phyloP scores from a whole-genome alignment of 2,329 filamentous ascomycete genomes.

The Gremmenia infestans region DNA sequence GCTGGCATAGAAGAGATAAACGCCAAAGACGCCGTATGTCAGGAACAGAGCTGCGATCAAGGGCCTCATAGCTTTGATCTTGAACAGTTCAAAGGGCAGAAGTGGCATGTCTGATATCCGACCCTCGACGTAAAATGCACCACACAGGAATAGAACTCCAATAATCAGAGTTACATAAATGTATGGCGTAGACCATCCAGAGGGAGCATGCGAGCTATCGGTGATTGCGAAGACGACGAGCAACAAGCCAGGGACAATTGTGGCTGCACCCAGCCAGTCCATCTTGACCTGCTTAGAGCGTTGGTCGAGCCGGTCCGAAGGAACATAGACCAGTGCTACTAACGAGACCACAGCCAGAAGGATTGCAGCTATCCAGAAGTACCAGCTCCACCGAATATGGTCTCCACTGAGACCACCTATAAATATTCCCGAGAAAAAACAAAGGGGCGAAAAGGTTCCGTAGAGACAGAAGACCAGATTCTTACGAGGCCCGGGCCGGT shows the following conservation, averaged over 20 bases:
- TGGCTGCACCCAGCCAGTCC: conserved; percentile 59
- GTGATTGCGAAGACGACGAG: conserved; percentile 70
- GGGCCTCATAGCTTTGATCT: conserved; percentile 60
- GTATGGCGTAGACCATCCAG: conserved; percentile 66
- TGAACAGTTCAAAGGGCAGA: conserved; percentile 63
- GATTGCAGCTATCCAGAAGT: conserved; percentile 58
- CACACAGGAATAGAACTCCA: conserved; percentile 52
- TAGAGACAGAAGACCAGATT: conserved; percentile 55
- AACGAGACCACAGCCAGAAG: conserved; percentile 39
- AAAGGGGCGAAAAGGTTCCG: conserved; percentile 45
- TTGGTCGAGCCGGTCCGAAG: conserved; percentile 36
- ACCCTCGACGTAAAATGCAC: conserved; percentile 64
- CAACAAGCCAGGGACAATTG: conserved; percentile 58
- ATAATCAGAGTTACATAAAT: conserved; percentile 59
- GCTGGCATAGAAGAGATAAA: conserved; percentile 63
- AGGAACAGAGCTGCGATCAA: conserved; percentile 57
- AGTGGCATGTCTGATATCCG: conserved; percentile 65
- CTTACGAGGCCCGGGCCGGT: conserved; percentile 60
- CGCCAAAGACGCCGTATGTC: conserved; percentile 59
- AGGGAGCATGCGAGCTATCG: conserved; percentile 59
- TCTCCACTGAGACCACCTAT: conserved; percentile 55
- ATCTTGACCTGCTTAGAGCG: conserved; percentile 53
- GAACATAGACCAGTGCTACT: conserved; percentile 42
- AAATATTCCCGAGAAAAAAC: conserved; percentile 56
- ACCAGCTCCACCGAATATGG: conserved; percentile 54